Evolutionary conservation across 2,329 filamentous ascomycete species (phyloP).

Genomic region (Erysiphe pisi): DNA sequence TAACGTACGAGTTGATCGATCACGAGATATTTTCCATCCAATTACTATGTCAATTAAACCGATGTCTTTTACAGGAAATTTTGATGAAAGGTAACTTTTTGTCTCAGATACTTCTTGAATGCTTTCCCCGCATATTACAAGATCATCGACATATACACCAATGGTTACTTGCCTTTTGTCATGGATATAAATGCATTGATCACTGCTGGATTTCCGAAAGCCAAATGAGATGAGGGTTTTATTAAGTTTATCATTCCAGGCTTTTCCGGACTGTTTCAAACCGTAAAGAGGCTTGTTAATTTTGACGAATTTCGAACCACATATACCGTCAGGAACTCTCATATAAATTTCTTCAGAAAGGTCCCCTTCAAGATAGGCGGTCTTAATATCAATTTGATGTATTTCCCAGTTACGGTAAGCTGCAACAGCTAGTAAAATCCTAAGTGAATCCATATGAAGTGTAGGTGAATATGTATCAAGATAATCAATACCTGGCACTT

Average conservation of each 20-base stretch:
- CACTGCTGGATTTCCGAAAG: neutral
- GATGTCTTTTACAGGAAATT: neutral
- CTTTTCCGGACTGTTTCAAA: neutral
- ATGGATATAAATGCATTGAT: slow-evolving; percentile 20
- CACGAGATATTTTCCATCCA: too few relatives aligned
- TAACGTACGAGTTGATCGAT: neutral
- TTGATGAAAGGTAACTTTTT: neutral
- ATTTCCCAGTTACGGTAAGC: neutral
- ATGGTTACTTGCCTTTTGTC: neutral
- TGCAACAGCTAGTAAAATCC: too few relatives aligned
- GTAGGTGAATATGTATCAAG: slow-evolving; percentile 14
- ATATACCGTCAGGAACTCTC: neutral
- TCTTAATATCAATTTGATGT: neutral
- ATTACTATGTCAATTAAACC: neutral
- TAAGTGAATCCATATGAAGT: neutral
- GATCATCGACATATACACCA: too few relatives aligned
- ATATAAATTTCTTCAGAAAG: slow-evolving; percentile 5
- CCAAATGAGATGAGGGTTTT: neutral
- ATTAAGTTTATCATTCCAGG: slow-evolving; percentile 5
- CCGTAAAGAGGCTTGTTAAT: slow-evolving; percentile 7
- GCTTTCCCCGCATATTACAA: neutral
- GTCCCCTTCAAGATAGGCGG: too few relatives aligned
- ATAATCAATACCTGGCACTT: neutral
- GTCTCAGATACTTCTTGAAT: neutral
- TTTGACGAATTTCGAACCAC: neutral